These are phyloP conservation scores for Rheum nobile DNA, from an alignment of 148 eudicot genomes.

Conservation along the genomic window DNA sequence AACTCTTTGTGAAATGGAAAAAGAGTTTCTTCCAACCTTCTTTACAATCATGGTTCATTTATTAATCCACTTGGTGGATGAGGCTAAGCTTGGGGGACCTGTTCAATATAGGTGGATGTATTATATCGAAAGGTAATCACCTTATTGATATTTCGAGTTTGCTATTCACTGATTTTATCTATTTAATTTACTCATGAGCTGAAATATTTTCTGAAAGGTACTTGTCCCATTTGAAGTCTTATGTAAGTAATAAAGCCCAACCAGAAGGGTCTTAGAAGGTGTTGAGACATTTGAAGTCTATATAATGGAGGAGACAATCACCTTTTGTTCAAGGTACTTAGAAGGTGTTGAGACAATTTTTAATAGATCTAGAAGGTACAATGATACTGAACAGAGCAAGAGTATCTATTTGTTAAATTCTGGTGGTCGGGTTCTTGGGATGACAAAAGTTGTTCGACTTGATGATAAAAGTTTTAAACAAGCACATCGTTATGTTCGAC, in stretches of 20 bases:
- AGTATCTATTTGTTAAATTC: background rate
- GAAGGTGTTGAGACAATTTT: background rate
- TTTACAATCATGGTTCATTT: constrained; percentile 14
- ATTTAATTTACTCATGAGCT: too few species aligned
- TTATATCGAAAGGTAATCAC: background rate
- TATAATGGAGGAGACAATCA: background rate
- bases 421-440: background rate
- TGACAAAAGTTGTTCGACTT: background rate
- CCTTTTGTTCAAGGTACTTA: background rate
- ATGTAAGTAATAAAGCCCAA: too few species aligned
- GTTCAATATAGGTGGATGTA: constrained; percentile 14
- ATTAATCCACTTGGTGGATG: background rate
- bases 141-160: background rate
- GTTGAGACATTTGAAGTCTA: too few species aligned
- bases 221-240: too few species aligned
- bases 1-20: constrained; percentile 7
- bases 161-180: too few species aligned
- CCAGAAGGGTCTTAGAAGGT: constrained; percentile 7
- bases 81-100: constrained; percentile 10
- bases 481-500: background rate
- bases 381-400: background rate
- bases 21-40: constrained; percentile 7
- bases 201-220: too few species aligned
- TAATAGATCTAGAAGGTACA: background rate
- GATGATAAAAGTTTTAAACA: background rate